phyloP scores from a whole-genome alignment of 495 filamentous ascomycete species.

The Penicillium taxi region DNA sequence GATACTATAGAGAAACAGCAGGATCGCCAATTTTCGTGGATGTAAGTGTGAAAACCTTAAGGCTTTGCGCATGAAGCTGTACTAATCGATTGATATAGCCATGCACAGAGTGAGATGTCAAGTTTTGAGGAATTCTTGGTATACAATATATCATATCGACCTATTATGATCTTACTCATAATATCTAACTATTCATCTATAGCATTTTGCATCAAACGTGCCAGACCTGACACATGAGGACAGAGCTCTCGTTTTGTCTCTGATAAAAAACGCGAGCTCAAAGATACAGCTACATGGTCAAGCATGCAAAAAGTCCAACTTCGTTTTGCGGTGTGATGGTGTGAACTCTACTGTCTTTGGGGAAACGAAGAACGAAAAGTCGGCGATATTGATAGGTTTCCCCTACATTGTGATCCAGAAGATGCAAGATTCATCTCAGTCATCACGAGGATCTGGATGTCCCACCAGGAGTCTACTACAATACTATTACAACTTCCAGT shows the following conservation, averaged over 20 bases:
- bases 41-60: too few relatives aligned
- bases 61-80: too few relatives aligned
- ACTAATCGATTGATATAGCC: neutral
- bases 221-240: neutral
- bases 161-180: neutral
- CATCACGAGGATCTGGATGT: too few relatives aligned
- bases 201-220: constrained; percentile 2
- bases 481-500: neutral
- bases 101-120: neutral
- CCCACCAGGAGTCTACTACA: neutral
- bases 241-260: constrained; percentile 1
- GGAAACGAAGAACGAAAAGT: neutral
- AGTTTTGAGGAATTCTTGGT: constrained; percentile 1
- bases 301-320: neutral
- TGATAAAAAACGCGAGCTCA: neutral
- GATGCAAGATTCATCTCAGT: too few relatives aligned
- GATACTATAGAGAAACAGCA: neutral
- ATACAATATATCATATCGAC: neutral
- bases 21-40: constrained; percentile 1
- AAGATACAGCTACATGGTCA: neutral
- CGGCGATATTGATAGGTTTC: neutral
- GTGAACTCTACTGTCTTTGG: neutral
- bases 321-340: neutral
- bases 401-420: neutral
- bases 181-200: neutral